A percentile compares a stretch with the other conserved stretches of the same genome.
Evolutionary conservation across 176 grass and related monocot species (phyloP).

Genomic region (Rhynchospora breviuscula): DNA sequence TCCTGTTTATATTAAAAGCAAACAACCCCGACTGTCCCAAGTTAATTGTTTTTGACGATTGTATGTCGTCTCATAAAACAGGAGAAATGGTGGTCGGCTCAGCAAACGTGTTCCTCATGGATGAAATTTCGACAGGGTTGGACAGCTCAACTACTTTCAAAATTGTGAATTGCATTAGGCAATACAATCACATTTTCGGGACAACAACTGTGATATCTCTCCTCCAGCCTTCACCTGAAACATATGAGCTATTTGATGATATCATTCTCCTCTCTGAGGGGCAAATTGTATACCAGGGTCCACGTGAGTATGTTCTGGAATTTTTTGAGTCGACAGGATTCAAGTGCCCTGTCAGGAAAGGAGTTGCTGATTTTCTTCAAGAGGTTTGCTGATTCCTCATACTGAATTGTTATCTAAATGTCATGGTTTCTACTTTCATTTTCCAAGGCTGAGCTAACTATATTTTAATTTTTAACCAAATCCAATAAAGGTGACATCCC

Average conservation of each 20-base stretch:
- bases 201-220: conserved; percentile 41
- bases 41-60: no score
- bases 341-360: conserved; percentile 50
- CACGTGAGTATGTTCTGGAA: conserved; percentile 42
- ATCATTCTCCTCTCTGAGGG: conserved; percentile 52
- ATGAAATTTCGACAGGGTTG: conserved; percentile 55
- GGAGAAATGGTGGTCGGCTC: conserved; percentile 59
- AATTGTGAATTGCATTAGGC: conserved; percentile 54
- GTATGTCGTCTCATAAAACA: not conserved
- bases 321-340: conserved; percentile 55
- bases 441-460: no score
- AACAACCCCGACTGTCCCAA: no score
- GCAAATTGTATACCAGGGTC: conserved; percentile 54
- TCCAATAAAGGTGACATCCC: not conserved
- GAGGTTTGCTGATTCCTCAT: conserved; percentile 8
- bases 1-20: no score
- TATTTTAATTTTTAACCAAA: no score
- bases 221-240: conserved; percentile 55
- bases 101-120: conserved; percentile 44
- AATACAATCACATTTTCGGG: conserved; percentile 36
- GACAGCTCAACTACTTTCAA: conserved; percentile 63
- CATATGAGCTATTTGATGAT: conserved; percentile 51
- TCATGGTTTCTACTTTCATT: not conserved
- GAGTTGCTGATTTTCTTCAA: conserved; percentile 54
- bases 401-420: no score